Evolutionary conservation across 306 rosid species (phyloP).

Genomic region (Mimosa bimucronata): DNA sequence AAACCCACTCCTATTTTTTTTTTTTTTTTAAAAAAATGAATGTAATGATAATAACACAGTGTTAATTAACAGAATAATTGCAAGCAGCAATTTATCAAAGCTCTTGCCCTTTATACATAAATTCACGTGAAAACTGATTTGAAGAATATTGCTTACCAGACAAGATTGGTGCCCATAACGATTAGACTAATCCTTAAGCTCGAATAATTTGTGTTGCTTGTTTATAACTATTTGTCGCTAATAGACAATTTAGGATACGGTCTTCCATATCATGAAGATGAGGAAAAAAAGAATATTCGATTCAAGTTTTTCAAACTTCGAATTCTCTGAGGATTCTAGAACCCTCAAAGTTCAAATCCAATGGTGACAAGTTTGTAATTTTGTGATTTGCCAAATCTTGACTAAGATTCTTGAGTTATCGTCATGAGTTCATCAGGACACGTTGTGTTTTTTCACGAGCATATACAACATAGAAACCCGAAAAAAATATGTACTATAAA

Average conservation of each 20-base stretch:
- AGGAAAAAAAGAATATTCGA: background rate
- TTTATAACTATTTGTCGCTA: background rate
- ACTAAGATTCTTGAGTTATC: background rate
- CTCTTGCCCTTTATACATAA: background rate
- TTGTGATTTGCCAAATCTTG: conserved; percentile 14
- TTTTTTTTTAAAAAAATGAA: background rate
- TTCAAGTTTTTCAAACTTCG: background rate
- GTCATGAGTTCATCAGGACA: background rate
- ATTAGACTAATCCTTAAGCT: conserved; percentile 14
- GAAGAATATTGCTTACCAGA: conserved; percentile 11
- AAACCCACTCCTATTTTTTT: conserved; percentile 45
- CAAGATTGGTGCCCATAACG: conserved; percentile 14
- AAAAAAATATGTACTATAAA: conserved; percentile 12
- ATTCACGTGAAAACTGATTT: background rate
- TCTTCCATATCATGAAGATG: background rate
- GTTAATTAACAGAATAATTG: conserved; percentile 24
- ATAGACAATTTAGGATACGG: conserved; percentile 6
- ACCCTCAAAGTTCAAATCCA: background rate
- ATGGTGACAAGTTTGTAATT: background rate
- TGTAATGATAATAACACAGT: background rate
- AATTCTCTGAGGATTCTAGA: conserved; percentile 5
- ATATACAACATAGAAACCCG: background rate
- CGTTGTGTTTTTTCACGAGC: background rate
- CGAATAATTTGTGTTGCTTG: conserved; percentile 15
- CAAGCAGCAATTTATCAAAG: background rate